A percentile compares a stretch with the other conserved stretches of the same genome.
These are phyloP conservation scores for Pleurotus eryngii DNA, from an alignment of 768 basidiomycete genomes.

Conservation along the genomic window DNA sequence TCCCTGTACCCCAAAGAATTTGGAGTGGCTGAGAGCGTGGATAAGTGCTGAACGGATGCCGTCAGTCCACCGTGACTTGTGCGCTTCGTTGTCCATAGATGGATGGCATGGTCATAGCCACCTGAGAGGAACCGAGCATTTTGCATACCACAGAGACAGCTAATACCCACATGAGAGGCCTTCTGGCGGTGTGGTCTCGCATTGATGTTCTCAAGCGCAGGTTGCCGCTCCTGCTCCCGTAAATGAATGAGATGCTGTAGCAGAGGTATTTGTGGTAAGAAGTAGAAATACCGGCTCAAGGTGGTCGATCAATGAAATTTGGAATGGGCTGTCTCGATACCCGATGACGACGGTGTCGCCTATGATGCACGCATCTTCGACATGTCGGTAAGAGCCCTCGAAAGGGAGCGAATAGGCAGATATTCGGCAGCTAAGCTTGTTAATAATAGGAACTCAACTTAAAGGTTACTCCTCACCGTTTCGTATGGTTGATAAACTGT, in stretches of 20 bases:
- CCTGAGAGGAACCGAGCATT: conserved; percentile 43
- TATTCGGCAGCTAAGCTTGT: conserved; percentile 28
- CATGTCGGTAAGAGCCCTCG: conserved; percentile 32
- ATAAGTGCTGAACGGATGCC: conserved; percentile 5
- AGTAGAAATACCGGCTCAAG: background rate
- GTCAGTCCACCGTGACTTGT: conserved; percentile 8
- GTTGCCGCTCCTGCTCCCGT: conserved; percentile 18
- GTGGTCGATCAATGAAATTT: conserved; percentile 27
- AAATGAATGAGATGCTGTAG: background rate
- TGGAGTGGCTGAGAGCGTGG: conserved; percentile 21
- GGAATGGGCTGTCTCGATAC: conserved; percentile 36
- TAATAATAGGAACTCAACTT: conserved; percentile 12
- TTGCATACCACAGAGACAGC: conserved; percentile 38
- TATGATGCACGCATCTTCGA: conserved; percentile 44
- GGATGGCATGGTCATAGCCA: conserved; percentile 42
- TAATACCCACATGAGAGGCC: conserved; percentile 20
- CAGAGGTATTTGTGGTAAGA: background rate
- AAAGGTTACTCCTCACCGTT: conserved; percentile 20
- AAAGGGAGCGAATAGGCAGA: conserved; percentile 36
- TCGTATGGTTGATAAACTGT: conserved; percentile 36
- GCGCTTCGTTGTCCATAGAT: conserved; percentile 34
- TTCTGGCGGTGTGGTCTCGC: conserved; percentile 23
- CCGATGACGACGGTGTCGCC: conserved; percentile 40
- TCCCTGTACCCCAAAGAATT: conserved; percentile 37
- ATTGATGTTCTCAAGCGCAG: conserved; percentile 26